These are phyloP conservation scores for Oenanthe javanica DNA, from an alignment of 140 eudicot species.

Conservation along the genomic window DNA sequence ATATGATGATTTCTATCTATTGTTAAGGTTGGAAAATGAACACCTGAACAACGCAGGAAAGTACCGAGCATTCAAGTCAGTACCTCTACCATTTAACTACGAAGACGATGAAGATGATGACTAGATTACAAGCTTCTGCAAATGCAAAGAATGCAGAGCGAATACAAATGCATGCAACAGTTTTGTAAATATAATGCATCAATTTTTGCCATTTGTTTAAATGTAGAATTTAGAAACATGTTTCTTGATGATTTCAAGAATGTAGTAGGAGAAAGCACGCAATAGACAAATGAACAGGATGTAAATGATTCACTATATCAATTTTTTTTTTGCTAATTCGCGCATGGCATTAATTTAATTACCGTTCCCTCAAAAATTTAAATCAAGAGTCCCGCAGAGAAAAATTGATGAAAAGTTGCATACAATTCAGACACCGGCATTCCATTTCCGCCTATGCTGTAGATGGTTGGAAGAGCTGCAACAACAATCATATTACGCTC, in stretches of 20 bases:
- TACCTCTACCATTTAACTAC: slow-evolving; percentile 16
- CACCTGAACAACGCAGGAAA: not conserved
- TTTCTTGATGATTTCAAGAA: not conserved
- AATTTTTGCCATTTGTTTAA: not conserved
- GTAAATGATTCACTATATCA: too few relatives aligned
- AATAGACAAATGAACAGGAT: not conserved
- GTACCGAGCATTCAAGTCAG: slow-evolving; percentile 12
- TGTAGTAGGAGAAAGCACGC: not conserved
- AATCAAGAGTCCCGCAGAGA: too few relatives aligned
- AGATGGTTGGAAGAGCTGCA: not conserved
- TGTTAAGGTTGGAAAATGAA: slow-evolving; percentile 2
- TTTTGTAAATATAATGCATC: not conserved
- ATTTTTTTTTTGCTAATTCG: too few relatives aligned
- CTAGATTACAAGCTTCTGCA: not conserved
- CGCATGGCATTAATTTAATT: too few relatives aligned
- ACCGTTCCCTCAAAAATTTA: too few relatives aligned
- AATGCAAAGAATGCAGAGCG: not conserved
- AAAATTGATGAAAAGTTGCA: not conserved
- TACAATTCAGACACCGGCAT: not conserved
- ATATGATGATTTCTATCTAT: not conserved
- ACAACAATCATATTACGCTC: not conserved
- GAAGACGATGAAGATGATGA: slow-evolving; percentile 9
- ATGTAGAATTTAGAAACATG: not conserved
- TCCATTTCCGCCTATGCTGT: not conserved
- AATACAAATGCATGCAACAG: not conserved